Evolutionary conservation across 176 grass and related monocot genomes (phyloP).

Genomic region (Carex pumila): DNA sequence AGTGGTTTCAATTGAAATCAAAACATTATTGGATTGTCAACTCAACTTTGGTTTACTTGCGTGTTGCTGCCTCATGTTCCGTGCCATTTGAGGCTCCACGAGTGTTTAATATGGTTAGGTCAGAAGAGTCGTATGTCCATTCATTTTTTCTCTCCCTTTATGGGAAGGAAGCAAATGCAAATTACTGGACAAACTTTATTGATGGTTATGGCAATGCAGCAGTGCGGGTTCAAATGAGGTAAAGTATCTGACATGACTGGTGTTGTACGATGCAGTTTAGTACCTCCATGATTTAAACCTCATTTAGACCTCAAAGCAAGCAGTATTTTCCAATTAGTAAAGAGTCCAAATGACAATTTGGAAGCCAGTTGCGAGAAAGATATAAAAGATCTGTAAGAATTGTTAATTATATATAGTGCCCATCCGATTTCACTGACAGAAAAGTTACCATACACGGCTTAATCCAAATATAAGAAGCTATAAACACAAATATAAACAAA

Average conservation of each 20-base stretch:
- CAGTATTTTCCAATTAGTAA: not conserved
- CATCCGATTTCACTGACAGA: not conserved
- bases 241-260: not conserved
- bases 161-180: slow-evolving; percentile 28
- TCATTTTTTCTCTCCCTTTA: slow-evolving; percentile 40
- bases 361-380: not conserved
- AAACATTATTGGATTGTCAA: slow-evolving; percentile 26
- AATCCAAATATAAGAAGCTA: not conserved
- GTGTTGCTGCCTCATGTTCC: slow-evolving; percentile 61
- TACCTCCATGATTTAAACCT: not conserved
- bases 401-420: not conserved
- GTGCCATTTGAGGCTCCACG: slow-evolving; percentile 28
- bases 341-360: not conserved
- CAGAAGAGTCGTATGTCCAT: slow-evolving; percentile 38
- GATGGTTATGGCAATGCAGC: slow-evolving; percentile 58
- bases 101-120: slow-evolving; percentile 48
- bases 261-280: not conserved
- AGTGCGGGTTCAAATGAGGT: slow-evolving; percentile 76
- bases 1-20: slow-evolving; percentile 71
- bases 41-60: slow-evolving; percentile 38
- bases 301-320: not conserved
- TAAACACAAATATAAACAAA: not conserved
- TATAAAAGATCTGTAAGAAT: not conserved
- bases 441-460: not conserved
- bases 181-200: slow-evolving; percentile 41